Conservation (phyloP, 495 filamentous ascomycete genomes). For the Hypoxylon intermedium region DNA sequence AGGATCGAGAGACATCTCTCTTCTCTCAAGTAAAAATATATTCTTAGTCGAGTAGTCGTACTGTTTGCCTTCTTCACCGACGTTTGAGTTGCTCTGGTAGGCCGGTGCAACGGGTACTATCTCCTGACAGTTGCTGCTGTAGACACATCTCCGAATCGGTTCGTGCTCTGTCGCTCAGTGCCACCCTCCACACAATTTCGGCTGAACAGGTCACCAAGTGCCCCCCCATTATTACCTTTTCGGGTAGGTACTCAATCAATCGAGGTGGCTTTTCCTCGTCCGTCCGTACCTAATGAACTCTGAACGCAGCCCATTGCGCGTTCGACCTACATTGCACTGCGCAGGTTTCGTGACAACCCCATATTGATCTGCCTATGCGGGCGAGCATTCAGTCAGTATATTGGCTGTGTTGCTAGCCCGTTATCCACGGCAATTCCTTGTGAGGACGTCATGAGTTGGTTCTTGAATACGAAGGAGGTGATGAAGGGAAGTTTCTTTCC, state of each 20-base stretch:
- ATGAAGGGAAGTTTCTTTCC: constrained; percentile 7
- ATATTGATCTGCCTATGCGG: constrained; percentile 12
- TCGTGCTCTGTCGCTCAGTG: constrained; percentile 7
- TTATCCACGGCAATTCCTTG: constrained; percentile 29
- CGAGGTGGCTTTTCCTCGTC: constrained; percentile 16
- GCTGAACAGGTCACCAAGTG: constrained; percentile 26
- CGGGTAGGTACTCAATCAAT: constrained; percentile 21
- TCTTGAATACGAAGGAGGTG: constrained; percentile 3
- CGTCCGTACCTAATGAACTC: constrained; percentile 15
- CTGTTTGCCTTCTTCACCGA: too few species aligned
- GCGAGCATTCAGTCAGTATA: constrained; percentile 21
- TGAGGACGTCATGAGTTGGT: constrained; percentile 21
- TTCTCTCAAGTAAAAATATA: too few species aligned
- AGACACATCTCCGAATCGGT: background rate
- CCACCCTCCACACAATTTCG: constrained; percentile 28
- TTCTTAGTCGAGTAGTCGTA: too few species aligned
- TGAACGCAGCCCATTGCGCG: constrained; percentile 7
- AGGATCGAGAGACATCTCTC: too few species aligned
- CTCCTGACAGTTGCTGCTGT: too few species aligned
- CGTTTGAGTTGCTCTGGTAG: too few species aligned
- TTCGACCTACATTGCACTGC: background rate
- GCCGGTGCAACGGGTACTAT: too few species aligned
- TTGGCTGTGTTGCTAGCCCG: constrained; percentile 14
- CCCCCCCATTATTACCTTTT: constrained; percentile 20
- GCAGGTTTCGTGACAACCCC: background rate